phyloP scores from a whole-genome alignment of 441 rosid genomes.

The Gossypium lobatum region DNA sequence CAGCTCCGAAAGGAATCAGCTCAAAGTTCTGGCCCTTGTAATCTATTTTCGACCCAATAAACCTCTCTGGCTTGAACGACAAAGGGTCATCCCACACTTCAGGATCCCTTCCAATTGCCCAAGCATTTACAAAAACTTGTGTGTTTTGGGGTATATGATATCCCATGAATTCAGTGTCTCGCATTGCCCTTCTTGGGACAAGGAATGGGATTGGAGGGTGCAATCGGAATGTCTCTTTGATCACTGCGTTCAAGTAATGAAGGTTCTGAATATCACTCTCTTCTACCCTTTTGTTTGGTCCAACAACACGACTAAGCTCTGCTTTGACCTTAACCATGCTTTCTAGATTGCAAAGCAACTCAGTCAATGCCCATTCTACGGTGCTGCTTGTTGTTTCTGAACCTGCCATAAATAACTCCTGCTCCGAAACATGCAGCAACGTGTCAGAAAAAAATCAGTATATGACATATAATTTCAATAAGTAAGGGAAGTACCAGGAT shows the following conservation, averaged over 20 bases:
- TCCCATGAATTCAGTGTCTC: constrained; percentile 32
- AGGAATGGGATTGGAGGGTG: constrained; percentile 39
- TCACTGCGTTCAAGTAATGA: constrained; percentile 31
- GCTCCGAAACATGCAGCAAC: neutral
- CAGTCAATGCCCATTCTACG: constrained; percentile 30
- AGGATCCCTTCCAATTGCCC: constrained; percentile 46
- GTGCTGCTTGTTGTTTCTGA: constrained; percentile 31
- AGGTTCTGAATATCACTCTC: constrained; percentile 25
- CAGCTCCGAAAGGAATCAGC: constrained; percentile 19
- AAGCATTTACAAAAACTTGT: constrained; percentile 36
- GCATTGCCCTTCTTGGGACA: constrained; percentile 31
- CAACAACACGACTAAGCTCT: constrained; percentile 22
- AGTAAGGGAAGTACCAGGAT: constrained; percentile 26
- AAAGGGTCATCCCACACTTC: constrained; percentile 38
- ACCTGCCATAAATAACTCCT: constrained; percentile 28
- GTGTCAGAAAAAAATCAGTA: neutral
- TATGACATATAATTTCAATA: neutral
- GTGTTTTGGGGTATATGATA: constrained; percentile 37
- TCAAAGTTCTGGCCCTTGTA: constrained; percentile 8
- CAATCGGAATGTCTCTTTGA: constrained; percentile 38
- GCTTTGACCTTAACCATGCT: constrained; percentile 15
- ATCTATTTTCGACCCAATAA: neutral
- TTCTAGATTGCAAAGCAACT: constrained; percentile 18
- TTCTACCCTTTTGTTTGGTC: constrained; percentile 15
- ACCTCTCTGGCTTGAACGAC: constrained; percentile 15